Percentiles rank a stretch among this genome's conserved stretches.
Evolutionary conservation across 1,284 basidiomycete genomes (phyloP).

Genomic region (Tausonia pullulans): DNA sequence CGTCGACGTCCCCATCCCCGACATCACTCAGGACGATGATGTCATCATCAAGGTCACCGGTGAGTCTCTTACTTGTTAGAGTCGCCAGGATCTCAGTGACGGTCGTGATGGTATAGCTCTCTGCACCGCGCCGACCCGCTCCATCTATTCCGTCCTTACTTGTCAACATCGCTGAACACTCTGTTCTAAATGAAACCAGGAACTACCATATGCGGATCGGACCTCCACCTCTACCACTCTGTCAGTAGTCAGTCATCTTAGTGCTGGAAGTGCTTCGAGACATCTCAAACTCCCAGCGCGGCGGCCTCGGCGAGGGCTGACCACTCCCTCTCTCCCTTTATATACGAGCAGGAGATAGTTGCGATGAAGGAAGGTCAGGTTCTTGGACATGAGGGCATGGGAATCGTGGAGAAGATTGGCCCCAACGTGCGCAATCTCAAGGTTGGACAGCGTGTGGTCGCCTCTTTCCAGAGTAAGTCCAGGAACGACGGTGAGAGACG

Average conservation of each 20-base stretch:
- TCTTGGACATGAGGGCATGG: slow-evolving; percentile 59
- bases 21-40: slow-evolving; percentile 48
- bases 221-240: slow-evolving; percentile 11
- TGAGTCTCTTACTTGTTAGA: neutral
- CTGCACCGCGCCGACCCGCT: neutral
- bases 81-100: neutral
- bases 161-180: neutral
- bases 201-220: slow-evolving; percentile 15
- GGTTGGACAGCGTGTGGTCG: slow-evolving; percentile 56
- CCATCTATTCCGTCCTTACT: neutral
- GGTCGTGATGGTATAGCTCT: neutral
- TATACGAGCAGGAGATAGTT: slow-evolving; percentile 40
- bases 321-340: slow-evolving; percentile 20
- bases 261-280: neutral
- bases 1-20: slow-evolving; percentile 51
- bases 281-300: neutral
- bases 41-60: slow-evolving; percentile 52
- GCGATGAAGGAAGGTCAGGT: slow-evolving; percentile 59
- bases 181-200: neutral
- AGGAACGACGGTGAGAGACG: too few species aligned
- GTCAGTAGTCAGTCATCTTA: neutral
- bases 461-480: slow-evolving; percentile 50
- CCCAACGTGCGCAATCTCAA: slow-evolving; percentile 49
- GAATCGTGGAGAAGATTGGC: slow-evolving; percentile 50
- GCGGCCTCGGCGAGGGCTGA: neutral